Evolutionary conservation across 2,329 filamentous ascomycete species (phyloP).

Genomic region (Sarocladium oryzae): DNA sequence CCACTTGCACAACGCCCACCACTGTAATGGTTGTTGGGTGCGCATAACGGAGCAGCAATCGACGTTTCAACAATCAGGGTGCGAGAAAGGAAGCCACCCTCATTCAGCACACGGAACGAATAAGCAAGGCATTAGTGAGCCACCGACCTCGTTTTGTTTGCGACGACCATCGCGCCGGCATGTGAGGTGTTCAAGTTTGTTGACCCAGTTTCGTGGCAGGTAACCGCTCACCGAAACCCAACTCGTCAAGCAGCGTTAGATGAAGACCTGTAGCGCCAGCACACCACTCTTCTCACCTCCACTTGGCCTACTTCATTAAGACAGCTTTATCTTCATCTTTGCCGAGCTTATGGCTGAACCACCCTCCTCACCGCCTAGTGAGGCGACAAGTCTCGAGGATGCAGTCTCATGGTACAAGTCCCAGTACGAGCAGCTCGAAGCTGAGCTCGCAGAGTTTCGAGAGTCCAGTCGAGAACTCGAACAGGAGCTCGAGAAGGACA

Average conservation of each 20-base stretch:
- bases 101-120: no score
- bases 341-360: slow-evolving; percentile 56
- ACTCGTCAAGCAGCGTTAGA: not conserved
- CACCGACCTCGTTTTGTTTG: not conserved
- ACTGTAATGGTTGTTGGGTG: not conserved
- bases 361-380: slow-evolving; percentile 56
- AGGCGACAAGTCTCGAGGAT: slow-evolving; percentile 55
- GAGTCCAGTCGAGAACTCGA: slow-evolving; percentile 91
- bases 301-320: no score
- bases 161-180: not conserved
- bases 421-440: slow-evolving; percentile 89
- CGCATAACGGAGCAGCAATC: slow-evolving; percentile 1
- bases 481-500: slow-evolving; percentile 89
- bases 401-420: slow-evolving; percentile 90
- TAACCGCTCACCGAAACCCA: not conserved
- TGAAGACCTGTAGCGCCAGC: not conserved
- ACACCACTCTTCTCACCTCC: no score
- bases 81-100: no score
- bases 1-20: not conserved
- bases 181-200: not conserved
- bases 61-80: not conserved
- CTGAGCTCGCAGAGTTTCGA: slow-evolving; percentile 89
- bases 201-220: not conserved
- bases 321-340: no score
- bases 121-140: not conserved